These are phyloP conservation scores for Shiraia bambusicola DNA, from an alignment of 2,329 filamentous ascomycete species.

Conservation along the genomic window DNA sequence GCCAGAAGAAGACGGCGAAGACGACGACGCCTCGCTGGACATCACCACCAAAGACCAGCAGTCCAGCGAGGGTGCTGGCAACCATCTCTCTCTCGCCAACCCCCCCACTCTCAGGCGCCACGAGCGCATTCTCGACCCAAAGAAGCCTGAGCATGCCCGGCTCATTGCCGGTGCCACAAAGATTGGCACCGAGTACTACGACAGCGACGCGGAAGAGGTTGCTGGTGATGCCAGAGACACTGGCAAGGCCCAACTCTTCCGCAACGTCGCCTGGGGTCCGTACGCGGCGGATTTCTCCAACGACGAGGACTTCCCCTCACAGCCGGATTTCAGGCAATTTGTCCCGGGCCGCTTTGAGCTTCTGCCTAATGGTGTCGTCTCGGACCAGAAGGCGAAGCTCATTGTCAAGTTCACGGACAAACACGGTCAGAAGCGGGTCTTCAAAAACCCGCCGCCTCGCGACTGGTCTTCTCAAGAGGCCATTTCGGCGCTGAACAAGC, in stretches of 20 bases:
- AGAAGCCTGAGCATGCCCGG: constrained; percentile 15
- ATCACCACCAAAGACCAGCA: too few relatives aligned
- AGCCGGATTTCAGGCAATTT: constrained; percentile 27
- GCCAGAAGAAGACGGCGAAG: too few relatives aligned
- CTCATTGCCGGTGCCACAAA: constrained; percentile 24
- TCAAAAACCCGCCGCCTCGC: constrained; percentile 29
- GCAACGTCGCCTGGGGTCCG: constrained; percentile 29
- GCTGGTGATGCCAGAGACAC: constrained; percentile 18
- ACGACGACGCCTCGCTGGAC: too few relatives aligned
- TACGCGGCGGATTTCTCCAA: constrained; percentile 15
- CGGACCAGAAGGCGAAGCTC: constrained; percentile 33
- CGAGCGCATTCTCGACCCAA: constrained; percentile 23
- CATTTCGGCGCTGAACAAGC: constrained; percentile 33
- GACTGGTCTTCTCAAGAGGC: constrained; percentile 31
- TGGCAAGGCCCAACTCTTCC: constrained; percentile 23
- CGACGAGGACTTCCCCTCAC: constrained; percentile 13
- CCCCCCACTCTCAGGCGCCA: constrained; percentile 20
- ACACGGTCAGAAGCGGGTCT: constrained; percentile 22
- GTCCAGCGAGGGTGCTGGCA: too few relatives aligned
- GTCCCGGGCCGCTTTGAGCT: constrained; percentile 33
- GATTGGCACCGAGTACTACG: constrained; percentile 27
- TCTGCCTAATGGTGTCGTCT: constrained; percentile 18
- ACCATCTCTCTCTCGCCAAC: too few relatives aligned
- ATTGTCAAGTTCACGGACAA: constrained; percentile 28
- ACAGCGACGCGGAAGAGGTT: constrained; percentile 24